Conservation (phyloP, 106 monocot genomes). For the Acorus calamus region DNA sequence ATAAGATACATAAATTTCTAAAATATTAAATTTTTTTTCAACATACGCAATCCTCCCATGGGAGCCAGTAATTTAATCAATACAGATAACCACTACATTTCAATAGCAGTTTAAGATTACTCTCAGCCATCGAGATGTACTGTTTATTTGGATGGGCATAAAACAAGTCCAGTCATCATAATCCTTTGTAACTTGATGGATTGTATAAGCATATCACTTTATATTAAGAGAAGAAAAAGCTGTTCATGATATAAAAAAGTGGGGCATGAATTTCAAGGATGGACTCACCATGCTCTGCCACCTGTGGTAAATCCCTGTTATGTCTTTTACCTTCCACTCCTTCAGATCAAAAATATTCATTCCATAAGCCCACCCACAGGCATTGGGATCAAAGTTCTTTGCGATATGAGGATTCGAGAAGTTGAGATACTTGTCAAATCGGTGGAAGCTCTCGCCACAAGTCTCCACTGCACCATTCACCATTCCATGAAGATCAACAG, state of each 20-base stretch:
- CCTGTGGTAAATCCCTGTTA: slow-evolving; percentile 57
- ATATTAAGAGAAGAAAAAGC: neutral
- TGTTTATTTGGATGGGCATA: too few species aligned
- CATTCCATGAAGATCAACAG: slow-evolving; percentile 51
- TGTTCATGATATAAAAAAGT: neutral
- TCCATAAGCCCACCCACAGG: slow-evolving; percentile 61
- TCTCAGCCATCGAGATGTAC: too few species aligned
- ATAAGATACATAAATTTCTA: too few species aligned
- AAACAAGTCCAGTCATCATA: too few species aligned
- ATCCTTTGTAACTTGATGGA: too few species aligned
- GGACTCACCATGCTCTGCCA: slow-evolving; percentile 54
- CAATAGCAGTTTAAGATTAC: too few species aligned
- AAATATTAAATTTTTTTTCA: too few species aligned
- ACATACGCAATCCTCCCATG: too few species aligned
- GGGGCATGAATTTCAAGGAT: neutral
- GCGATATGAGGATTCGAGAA: slow-evolving; percentile 58
- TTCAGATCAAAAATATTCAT: slow-evolving; percentile 58
- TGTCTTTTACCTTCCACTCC: slow-evolving; percentile 63
- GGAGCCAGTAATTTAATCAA: too few species aligned
- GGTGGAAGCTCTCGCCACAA: slow-evolving; percentile 56
- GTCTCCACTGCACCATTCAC: slow-evolving; percentile 75
- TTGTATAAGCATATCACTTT: too few species aligned
- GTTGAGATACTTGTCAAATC: slow-evolving; percentile 62
- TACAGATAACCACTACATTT: too few species aligned
- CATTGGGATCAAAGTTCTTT: slow-evolving; percentile 57